Conservation (phyloP, 2,329 filamentous ascomycete species). For the Pyricularia grisea region DNA sequence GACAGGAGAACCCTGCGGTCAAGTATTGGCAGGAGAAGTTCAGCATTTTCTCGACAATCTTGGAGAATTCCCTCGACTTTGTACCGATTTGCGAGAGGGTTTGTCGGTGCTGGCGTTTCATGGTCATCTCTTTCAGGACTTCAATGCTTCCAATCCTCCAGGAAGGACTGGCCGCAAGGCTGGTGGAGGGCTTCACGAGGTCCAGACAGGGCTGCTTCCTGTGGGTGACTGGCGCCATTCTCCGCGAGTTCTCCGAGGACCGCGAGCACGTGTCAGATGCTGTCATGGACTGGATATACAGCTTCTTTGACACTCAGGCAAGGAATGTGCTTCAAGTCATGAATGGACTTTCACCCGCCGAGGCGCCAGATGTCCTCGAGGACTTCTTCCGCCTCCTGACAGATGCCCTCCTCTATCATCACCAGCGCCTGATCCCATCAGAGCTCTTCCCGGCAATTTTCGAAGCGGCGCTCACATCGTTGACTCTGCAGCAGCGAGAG, state of each 20-base stretch:
- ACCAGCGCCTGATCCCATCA: conserved; percentile 72
- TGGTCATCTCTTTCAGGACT: conserved; percentile 91
- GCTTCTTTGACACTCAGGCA: conserved; percentile 90
- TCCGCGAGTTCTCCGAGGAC: conserved; percentile 91
- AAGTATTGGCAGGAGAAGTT: conserved; percentile 96
- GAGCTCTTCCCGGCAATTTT: conserved; percentile 74
- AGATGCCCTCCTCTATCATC: conserved; percentile 89
- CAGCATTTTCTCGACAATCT: conserved; percentile 73
- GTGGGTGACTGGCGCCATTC: conserved; percentile 94
- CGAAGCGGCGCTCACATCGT: conserved; percentile 74
- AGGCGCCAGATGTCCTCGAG: conserved; percentile 79
- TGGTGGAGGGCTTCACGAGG: conserved; percentile 69
- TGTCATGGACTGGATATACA: conserved; percentile 83
- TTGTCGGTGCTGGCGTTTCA: conserved; percentile 91
- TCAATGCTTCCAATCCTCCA: conserved; percentile 79
- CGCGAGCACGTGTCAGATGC: conserved; percentile 71
- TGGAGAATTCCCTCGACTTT: conserved; percentile 80
- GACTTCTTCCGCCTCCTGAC: conserved; percentile 92
- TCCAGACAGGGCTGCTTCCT: conserved; percentile 94
- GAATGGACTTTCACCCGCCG: conserved; percentile 66
- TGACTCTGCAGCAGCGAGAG: conserved; percentile 84
- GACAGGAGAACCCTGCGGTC: conserved; percentile 77
- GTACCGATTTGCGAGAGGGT: conserved; percentile 86
- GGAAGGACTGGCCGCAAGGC: conserved; percentile 69
- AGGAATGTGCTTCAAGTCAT: conserved; percentile 82